Conservation (phyloP, 345 rosid species). For the Ceriops decandra region DNA sequence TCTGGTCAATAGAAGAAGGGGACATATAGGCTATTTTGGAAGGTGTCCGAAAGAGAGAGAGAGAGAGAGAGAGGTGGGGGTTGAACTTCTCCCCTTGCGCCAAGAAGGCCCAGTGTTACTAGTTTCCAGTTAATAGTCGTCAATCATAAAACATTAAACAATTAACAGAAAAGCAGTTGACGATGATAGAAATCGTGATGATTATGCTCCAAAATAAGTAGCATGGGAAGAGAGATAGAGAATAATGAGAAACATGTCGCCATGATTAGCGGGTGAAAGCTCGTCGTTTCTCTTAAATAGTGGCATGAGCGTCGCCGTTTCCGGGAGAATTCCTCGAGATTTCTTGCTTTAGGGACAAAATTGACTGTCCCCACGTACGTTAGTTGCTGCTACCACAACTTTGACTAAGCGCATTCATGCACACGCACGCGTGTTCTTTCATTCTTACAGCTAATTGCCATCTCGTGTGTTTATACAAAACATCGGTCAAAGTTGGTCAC, state of each 20-base stretch:
- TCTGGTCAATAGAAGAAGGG: too few relatives aligned
- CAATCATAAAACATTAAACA: too few relatives aligned
- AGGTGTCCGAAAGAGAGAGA: too few relatives aligned
- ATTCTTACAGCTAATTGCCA: too few relatives aligned
- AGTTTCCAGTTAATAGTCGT: too few relatives aligned
- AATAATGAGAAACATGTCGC: constrained; percentile 22
- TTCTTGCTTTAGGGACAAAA: constrained; percentile 6
- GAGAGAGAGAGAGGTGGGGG: too few relatives aligned
- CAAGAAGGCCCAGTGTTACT: too few relatives aligned
- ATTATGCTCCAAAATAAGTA: background rate
- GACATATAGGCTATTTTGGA: too few relatives aligned
- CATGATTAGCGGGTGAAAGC: background rate
- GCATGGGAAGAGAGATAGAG: constrained; percentile 13
- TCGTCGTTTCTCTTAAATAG: constrained; percentile 16
- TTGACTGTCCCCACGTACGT: constrained; percentile 26
- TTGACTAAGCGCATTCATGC: constrained; percentile 12
- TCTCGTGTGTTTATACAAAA: too few relatives aligned
- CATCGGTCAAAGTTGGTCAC: too few relatives aligned
- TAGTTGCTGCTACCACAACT: constrained; percentile 9
- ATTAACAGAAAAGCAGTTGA: too few relatives aligned
- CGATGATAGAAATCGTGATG: background rate
- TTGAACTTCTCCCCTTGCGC: too few relatives aligned
- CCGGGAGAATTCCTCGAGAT: constrained; percentile 18
- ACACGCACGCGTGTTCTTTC: background rate
- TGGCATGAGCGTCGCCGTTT: constrained; percentile 1